These are phyloP conservation scores for Gossypium gossypioides DNA, from an alignment of 441 rosid species.

Conservation along the genomic window DNA sequence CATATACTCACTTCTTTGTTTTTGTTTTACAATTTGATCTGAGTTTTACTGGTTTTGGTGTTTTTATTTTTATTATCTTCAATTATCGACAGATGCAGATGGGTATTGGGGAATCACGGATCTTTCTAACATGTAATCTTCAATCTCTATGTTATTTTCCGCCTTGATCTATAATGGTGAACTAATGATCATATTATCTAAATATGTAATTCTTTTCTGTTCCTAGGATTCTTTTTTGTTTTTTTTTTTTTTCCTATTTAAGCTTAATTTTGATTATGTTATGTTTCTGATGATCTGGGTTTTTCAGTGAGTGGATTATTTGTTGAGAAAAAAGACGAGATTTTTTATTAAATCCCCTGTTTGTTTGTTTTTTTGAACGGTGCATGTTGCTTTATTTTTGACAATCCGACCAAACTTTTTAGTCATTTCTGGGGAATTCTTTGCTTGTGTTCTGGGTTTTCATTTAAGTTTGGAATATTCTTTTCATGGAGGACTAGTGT, in stretches of 20 bases:
- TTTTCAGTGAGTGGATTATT: slow-evolving; percentile 6
- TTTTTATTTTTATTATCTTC: slow-evolving; percentile 14
- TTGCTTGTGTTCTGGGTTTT: slow-evolving; percentile 29
- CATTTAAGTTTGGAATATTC: slow-evolving; percentile 39
- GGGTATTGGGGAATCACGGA: slow-evolving; percentile 37
- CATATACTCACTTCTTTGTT: slow-evolving; percentile 12
- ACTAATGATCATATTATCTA: slow-evolving; percentile 27
- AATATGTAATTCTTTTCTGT: slow-evolving; percentile 14
- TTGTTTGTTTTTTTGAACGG: slow-evolving; percentile 22
- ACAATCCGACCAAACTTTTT: neutral
- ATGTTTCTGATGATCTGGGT: slow-evolving; percentile 33
- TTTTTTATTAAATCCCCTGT: slow-evolving; percentile 15
- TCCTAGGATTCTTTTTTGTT: slow-evolving; percentile 2
- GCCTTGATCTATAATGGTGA: slow-evolving; percentile 32
- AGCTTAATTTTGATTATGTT: slow-evolving; percentile 11
- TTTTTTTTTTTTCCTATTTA: neutral
- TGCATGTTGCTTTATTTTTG: slow-evolving; percentile 18
- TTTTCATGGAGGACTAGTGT: slow-evolving; percentile 33
- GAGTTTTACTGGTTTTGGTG: neutral
- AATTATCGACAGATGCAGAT: slow-evolving; percentile 41
- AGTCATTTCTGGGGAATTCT: slow-evolving; percentile 5
- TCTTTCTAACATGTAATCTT: slow-evolving; percentile 32
- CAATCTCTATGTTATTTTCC: slow-evolving; percentile 22
- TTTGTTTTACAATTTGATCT: slow-evolving; percentile 17
- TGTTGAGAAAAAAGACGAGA: neutral